These are phyloP conservation scores for Bipolaris sorokiniana DNA, from an alignment of 2,329 filamentous ascomycete species.

Conservation along the genomic window DNA sequence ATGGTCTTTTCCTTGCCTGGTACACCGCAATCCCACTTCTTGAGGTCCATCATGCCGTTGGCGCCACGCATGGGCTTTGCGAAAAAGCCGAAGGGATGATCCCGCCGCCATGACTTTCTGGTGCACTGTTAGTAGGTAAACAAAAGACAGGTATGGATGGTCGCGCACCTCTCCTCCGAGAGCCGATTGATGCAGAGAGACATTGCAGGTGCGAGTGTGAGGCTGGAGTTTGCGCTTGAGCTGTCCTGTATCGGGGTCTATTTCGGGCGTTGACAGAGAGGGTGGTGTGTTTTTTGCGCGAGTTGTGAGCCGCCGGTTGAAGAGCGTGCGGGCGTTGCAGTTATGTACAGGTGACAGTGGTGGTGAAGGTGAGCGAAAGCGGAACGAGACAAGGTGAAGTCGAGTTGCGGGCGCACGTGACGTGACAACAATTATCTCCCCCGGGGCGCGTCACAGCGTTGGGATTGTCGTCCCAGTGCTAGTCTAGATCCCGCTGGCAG, in stretches of 20 bases:
- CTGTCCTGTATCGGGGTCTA: background rate
- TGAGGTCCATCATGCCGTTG: conserved; percentile 85
- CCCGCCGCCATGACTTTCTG: conserved; percentile 95
- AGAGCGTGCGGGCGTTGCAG: conserved; percentile 3
- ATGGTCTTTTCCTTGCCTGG: conserved; percentile 96
- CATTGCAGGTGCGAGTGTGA: conserved; percentile 59
- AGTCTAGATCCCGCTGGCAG: conserved; percentile 17
- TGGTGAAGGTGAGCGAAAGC: conserved; percentile 25
- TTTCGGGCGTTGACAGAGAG: background rate
- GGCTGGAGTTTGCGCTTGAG: conserved; percentile 13
- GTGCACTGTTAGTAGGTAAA: background rate
- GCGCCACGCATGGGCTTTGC: conserved; percentile 83
- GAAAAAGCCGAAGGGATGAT: conserved; percentile 97
- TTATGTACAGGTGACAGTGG: conserved; percentile 2
- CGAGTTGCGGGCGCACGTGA: conserved; percentile 30
- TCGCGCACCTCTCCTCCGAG: conserved; percentile 47
- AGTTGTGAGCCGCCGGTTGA: background rate
- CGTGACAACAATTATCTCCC: conserved; percentile 20
- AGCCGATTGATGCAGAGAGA: conserved; percentile 82
- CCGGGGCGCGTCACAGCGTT: conserved; percentile 11
- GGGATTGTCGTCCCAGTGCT: conserved; percentile 4
- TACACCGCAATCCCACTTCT: conserved; percentile 95
- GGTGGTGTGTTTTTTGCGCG: background rate
- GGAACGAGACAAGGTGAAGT: conserved; percentile 21
- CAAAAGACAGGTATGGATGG: no score